Evolutionary conservation across 306 rosid species (phyloP), one percentile per base, ranked within the genome.

Genomic region (Sophora flavescens): DNA sequence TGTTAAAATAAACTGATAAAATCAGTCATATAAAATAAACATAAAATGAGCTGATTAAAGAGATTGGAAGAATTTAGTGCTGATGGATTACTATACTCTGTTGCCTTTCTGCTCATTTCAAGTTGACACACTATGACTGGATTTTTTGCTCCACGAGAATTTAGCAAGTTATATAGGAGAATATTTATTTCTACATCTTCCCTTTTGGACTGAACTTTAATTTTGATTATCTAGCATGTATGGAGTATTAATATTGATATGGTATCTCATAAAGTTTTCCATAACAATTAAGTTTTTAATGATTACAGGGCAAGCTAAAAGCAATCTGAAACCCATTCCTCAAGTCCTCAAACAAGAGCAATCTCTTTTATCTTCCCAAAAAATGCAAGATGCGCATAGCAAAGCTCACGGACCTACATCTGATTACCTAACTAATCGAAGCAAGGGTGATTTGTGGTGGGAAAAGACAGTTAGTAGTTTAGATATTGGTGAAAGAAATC

Each of bases 241-340:
- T 51, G 62, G 15, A 69, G 58, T 18, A 41, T 33, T 41, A 65
- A 44, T 48, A 54, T 63, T 63, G 63, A 45, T 17, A 3, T 61
- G 74, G 18, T 70, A 13, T 81, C 62, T 75, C 58, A 64, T 74
- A 65, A 74, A 54, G 36, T 68, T 63, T 33, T 35, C 53, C 44
- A 8, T 74, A 33, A 45, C 38, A 16, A 26, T 53, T 76, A 13
- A 17, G 50, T n/a, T 70, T 56, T 57, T 79, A 2, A 82, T 75
- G 54, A 64, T 83, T 78, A 57, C 92, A 92, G 97, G 93, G 83
- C 84, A 79, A 80, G 75, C 78, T 54, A 89, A 84, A 83, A 81
- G 85, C 85, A 81, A 58, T 61, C 36, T 39, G 28, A 85, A 81
- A 53, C 26, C 83, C 67, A 38, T 77, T 81, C 73, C 90, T 70